Percentiles rank a stretch among this genome's conserved stretches.
These are phyloP conservation scores for Fomitopsis serialis DNA, from an alignment of 768 basidiomycete genomes.

Conservation along the genomic window DNA sequence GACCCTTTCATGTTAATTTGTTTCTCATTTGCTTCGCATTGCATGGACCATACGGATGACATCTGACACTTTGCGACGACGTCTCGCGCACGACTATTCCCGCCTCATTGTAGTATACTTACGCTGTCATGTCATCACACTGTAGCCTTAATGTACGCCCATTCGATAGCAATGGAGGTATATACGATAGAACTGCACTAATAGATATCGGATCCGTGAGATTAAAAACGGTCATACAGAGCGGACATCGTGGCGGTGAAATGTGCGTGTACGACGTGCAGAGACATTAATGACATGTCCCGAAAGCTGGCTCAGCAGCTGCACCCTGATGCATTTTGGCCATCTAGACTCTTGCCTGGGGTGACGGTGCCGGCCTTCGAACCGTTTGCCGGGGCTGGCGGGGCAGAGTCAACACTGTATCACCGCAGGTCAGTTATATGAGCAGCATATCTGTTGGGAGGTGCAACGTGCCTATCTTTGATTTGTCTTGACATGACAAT, in stretches of 20 bases:
- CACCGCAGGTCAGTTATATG: neutral
- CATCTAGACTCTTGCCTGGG: constrained; percentile 12
- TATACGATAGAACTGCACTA: neutral
- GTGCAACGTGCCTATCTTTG: constrained; percentile 64
- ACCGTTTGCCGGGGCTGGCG: constrained; percentile 4
- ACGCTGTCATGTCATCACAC: neutral
- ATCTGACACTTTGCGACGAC: neutral
- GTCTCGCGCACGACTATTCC: neutral
- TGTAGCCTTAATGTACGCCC: neutral
- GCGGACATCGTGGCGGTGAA: too few relatives aligned
- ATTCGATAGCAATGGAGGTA: neutral
- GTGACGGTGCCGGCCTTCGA: constrained; percentile 13
- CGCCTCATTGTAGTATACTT: neutral
- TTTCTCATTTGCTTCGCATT: too few relatives aligned
- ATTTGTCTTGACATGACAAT: constrained; percentile 96
- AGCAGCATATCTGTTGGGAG: neutral
- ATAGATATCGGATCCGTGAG: neutral
- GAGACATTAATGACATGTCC: too few relatives aligned
- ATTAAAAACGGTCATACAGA: too few relatives aligned
- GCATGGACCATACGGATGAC: neutral
- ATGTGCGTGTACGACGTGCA: too few relatives aligned
- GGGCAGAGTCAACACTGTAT: constrained; percentile 11
- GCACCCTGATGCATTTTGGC: constrained; percentile 12
- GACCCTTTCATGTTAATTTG: too few relatives aligned
- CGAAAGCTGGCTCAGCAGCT: constrained; percentile 6